Conservation (phyloP, 2,329 filamentous ascomycete species). For the Arthrobotrys entomopaga region DNA sequence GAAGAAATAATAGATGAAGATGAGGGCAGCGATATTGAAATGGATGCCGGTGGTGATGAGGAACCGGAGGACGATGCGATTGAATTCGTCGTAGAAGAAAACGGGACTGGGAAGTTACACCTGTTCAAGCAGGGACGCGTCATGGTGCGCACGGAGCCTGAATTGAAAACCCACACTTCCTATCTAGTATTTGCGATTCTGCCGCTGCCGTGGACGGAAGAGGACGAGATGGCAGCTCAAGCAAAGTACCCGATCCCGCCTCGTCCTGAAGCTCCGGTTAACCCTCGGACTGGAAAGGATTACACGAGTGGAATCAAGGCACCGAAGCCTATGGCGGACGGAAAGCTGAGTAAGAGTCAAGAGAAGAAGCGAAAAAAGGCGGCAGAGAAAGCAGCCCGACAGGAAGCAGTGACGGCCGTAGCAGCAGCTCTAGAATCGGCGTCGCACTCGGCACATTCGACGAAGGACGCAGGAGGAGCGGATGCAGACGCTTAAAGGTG, state of each 20-base stretch:
- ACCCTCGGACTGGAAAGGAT: constrained; percentile 45
- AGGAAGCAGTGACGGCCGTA: no score
- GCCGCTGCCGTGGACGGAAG: constrained; percentile 84
- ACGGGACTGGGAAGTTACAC: constrained; percentile 45
- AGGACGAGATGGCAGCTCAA: constrained; percentile 77
- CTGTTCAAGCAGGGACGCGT: constrained; percentile 71
- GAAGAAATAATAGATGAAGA: constrained; percentile 44
- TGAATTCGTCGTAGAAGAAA: constrained; percentile 52
- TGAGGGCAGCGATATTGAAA: constrained; percentile 50
- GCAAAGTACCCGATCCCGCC: constrained; percentile 68
- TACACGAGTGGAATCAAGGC: constrained; percentile 44
- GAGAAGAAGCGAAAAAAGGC: constrained; percentile 52
- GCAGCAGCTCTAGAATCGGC: neutral
- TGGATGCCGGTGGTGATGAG: constrained; percentile 56
- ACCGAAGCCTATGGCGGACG: constrained; percentile 29
- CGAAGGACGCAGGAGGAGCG: neutral
- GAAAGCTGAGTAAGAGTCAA: constrained; percentile 49
- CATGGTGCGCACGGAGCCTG: constrained; percentile 82
- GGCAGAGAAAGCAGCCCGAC: constrained; percentile 41
- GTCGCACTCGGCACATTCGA: neutral
- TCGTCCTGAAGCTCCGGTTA: constrained; percentile 36
- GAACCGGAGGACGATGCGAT: constrained; percentile 60
- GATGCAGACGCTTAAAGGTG: constrained; percentile 16
- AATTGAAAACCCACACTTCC: constrained; percentile 96
- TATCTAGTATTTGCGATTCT: constrained; percentile 93